Conservation (phyloP, 441 rosid species). For the Metrosideros polymorpha region DNA sequence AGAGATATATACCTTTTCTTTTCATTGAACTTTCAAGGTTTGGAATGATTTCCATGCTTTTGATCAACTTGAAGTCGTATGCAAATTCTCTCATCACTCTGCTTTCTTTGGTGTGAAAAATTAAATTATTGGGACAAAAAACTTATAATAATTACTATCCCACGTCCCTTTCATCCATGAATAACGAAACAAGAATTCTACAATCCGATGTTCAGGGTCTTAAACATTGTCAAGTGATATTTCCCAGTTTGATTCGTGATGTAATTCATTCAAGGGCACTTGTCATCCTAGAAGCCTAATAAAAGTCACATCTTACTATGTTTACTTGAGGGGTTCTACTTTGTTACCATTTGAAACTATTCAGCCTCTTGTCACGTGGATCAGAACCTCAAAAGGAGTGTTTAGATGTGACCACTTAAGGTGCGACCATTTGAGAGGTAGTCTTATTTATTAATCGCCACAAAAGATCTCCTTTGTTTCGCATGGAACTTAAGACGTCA, state of each 20-base stretch:
- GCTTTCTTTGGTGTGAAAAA: background rate
- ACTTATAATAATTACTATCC: background rate
- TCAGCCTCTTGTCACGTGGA: rapidly evolving
- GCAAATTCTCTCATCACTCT: background rate
- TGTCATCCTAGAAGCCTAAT: background rate
- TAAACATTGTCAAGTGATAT: background rate
- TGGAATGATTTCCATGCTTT: background rate
- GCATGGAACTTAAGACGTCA: background rate
- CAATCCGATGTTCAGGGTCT: background rate
- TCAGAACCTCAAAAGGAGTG: background rate
- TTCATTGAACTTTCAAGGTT: too few relatives aligned
- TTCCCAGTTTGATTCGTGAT: background rate
- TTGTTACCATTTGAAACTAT: background rate
- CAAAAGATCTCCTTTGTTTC: background rate
- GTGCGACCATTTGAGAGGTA: background rate
- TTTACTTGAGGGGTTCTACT: background rate
- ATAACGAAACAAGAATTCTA: background rate
- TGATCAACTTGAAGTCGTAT: background rate
- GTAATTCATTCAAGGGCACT: background rate
- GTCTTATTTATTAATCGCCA: background rate
- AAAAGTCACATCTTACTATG: background rate
- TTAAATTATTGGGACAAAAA: background rate
- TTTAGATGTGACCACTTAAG: background rate
- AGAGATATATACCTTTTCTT: too few relatives aligned
- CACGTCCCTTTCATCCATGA: background rate